Base-by-base conservation (phyloP, 1,139 yeast genomes). In the Candida sp. region DNA sequence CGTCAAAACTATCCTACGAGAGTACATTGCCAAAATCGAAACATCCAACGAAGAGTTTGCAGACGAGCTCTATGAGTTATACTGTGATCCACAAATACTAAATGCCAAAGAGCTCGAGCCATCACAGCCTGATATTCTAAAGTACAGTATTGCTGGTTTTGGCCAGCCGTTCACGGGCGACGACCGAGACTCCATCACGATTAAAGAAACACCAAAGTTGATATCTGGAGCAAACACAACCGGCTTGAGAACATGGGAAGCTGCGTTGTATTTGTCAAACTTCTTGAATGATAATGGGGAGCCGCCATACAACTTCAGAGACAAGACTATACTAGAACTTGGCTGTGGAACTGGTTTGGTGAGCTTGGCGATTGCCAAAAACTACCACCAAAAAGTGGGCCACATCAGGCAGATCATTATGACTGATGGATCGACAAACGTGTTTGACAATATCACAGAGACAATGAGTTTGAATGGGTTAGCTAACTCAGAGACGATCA, bases 291-390 rank as follows among this genome's bases (percentile, higher is more conserved):
- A 43, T 31, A 46, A 40, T 12, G 9, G 31, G 2, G 9, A 33
- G 8, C 34, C 48, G 5, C 52, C 55, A 3, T 53, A 49, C 22
- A 47, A 60, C 34, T 50, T 61, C 42, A 41, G 27, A 4, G 57
- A 59, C 6, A 62, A 66, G 35, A 63, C 63, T 0, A 66, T 89
- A 0, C 64, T 91, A 28, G 98, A 93, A 61, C 68, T 93, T 30
- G 98, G 98, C 0, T 83, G 96, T 25, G 98, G 98, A 0, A 91
- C 98, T 0, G 98, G 98, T 0, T 68, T 93, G n/a, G 87, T 89
- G 1, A 86, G 96, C 11, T 63, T 90, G 22, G 69, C 88, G 1
- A 59, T 86, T 8, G 65, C 69, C n/a, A 69, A 69, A 46, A 56
- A 68, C 46, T 68, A 68, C 50, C 54, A 52, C 31, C 56, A 31